Conservation (phyloP, 345 rosid genomes). For the Corchorus olitorius region DNA sequence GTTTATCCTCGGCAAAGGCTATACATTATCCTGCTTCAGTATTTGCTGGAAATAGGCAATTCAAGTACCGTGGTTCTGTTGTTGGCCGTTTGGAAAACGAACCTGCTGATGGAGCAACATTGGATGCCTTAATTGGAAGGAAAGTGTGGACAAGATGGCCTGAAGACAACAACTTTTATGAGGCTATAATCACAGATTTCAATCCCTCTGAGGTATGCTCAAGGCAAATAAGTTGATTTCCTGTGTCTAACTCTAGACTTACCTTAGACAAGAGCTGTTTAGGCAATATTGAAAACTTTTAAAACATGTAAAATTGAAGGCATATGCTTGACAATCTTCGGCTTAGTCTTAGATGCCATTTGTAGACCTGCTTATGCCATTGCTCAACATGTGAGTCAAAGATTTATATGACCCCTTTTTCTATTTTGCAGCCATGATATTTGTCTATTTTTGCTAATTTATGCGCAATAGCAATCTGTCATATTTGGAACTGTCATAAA, state of each 20-base stretch:
- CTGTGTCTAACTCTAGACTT: not conserved
- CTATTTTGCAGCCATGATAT: not conserved
- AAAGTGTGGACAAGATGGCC: conserved; percentile 99
- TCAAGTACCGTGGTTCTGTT: conserved; percentile 46
- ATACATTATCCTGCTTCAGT: conserved; percentile 63
- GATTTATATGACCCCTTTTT: not conserved
- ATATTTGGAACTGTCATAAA: not conserved
- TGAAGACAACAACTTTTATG: conserved; percentile 85
- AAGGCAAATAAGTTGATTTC: conserved; percentile 5
- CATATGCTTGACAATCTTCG: not conserved
- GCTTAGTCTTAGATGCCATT: not conserved
- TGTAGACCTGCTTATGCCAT: not conserved
- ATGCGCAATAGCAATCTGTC: not conserved
- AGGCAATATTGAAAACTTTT: not conserved
- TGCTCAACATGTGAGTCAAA: not conserved
- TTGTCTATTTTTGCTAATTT: not conserved
- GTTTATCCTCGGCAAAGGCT: conserved; percentile 42
- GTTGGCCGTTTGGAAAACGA: conserved; percentile 54
- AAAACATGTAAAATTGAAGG: not conserved
- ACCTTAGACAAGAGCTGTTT: not conserved
- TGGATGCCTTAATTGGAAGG: conserved; percentile 66
- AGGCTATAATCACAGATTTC: conserved; percentile 88
- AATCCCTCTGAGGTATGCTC: conserved; percentile 66
- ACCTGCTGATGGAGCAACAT: conserved; percentile 45
- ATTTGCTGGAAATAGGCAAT: conserved; percentile 56